A percentile compares a stretch with the other conserved stretches of the same genome.
Conservation (phyloP, 1,139 yeast species). For the Arxiozyma heterogenica region DNA sequence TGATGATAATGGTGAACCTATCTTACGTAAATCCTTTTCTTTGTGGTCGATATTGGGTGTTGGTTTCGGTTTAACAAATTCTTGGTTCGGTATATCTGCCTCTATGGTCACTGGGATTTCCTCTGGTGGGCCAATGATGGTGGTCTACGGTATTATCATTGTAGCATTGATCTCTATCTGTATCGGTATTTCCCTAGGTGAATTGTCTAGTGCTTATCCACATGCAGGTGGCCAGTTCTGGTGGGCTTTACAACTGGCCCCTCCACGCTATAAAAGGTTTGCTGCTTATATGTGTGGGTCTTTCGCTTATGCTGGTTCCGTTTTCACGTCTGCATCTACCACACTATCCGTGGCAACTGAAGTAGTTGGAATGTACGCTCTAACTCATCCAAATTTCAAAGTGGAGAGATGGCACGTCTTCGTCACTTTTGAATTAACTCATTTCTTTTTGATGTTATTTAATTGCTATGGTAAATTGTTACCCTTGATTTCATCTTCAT, state of each 20-base stretch:
- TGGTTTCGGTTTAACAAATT: slow-evolving; percentile 61
- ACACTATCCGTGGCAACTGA: slow-evolving; percentile 45
- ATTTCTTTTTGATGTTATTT: slow-evolving; percentile 40
- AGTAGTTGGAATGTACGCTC: slow-evolving; percentile 47
- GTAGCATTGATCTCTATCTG: slow-evolving; percentile 45
- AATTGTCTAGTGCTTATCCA: slow-evolving; percentile 49
- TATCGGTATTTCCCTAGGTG: slow-evolving; percentile 46
- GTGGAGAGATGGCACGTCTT: slow-evolving; percentile 52
- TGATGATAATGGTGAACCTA: slow-evolving; percentile 19
- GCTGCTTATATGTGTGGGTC: slow-evolving; percentile 52
- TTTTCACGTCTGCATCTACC: slow-evolving; percentile 52
- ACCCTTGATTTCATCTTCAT: slow-evolving; percentile 43
- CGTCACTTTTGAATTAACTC: slow-evolving; percentile 41
- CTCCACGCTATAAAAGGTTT: slow-evolving; percentile 40
- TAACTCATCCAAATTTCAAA: slow-evolving; percentile 39
- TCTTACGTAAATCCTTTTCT: slow-evolving; percentile 34
- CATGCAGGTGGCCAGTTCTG: slow-evolving; percentile 62
- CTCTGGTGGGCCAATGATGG: slow-evolving; percentile 61
- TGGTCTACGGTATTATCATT: slow-evolving; percentile 58
- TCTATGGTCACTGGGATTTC: slow-evolving; percentile 54
- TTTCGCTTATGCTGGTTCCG: slow-evolving; percentile 51
- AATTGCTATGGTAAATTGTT: slow-evolving; percentile 51
- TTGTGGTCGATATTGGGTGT: slow-evolving; percentile 49
- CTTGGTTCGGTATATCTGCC: slow-evolving; percentile 63
- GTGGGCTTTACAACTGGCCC: slow-evolving; percentile 53